Evolutionary conservation across 2,329 filamentous ascomycete genomes (phyloP).

Genomic region (Myriosclerotinia scirpicola): DNA sequence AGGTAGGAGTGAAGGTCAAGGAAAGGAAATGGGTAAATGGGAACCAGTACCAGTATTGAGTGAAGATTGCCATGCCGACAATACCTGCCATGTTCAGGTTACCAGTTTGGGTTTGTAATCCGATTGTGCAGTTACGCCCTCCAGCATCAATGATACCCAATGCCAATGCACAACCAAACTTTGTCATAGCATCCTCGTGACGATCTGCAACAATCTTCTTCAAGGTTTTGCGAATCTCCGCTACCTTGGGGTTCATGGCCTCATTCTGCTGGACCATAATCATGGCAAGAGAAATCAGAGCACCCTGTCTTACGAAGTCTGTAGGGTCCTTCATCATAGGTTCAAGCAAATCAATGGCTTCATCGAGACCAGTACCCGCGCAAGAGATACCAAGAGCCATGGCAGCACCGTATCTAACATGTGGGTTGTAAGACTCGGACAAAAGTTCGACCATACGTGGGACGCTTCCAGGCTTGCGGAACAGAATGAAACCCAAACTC

Average conservation of each 20-base stretch:
- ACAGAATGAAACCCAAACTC: slow-evolving; percentile 96
- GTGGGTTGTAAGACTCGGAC: slow-evolving; percentile 97
- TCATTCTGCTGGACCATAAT: slow-evolving; percentile 99
- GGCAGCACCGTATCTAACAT: slow-evolving; percentile 94
- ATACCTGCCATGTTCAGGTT: slow-evolving; percentile 99
- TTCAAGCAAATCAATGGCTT: slow-evolving; percentile 94
- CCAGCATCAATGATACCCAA: slow-evolving; percentile 97
- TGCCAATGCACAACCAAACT: slow-evolving; percentile 92
- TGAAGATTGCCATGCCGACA: slow-evolving; percentile 96
- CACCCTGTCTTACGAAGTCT: slow-evolving; percentile 96
- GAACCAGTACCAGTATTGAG: slow-evolving; percentile 99
- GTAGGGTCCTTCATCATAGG: slow-evolving; percentile 99
- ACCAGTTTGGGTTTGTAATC: slow-evolving; percentile 93
- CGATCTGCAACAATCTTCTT: slow-evolving; percentile 92
- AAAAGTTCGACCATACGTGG: slow-evolving; percentile 98
- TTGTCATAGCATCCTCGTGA: slow-evolving; percentile 99
- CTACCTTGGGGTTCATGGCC: slow-evolving; percentile 96
- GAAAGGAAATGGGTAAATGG: slow-evolving; percentile 97
- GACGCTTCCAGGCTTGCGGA: slow-evolving; percentile 95
- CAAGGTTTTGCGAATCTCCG: slow-evolving; percentile 84
- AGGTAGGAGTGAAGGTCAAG: slow-evolving; percentile 92
- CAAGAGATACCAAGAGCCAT: slow-evolving; percentile 99
- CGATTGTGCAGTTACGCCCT: slow-evolving; percentile 97
- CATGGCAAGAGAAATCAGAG: slow-evolving; percentile 92
- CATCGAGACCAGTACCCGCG: slow-evolving; percentile 90